These are phyloP conservation scores for Pistacia atlantica DNA, from an alignment of 345 rosid species.

Conservation along the genomic window DNA sequence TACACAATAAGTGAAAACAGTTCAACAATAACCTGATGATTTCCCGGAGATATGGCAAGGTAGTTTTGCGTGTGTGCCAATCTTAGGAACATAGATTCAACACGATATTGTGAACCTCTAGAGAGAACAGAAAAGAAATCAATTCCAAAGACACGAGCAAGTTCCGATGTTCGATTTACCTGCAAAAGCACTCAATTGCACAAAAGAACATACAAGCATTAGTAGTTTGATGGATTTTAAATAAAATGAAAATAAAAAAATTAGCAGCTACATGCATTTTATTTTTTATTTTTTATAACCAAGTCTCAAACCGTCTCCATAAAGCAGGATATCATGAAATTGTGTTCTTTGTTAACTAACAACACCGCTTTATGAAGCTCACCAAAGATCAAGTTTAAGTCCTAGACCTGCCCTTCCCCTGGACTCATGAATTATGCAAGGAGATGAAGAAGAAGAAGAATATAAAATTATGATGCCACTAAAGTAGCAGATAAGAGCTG, in stretches of 20 bases:
- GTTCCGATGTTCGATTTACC: conserved; percentile 97
- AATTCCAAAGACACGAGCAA: conserved; percentile 96
- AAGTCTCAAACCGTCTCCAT: conserved; percentile 2
- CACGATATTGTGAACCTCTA: conserved; percentile 97
- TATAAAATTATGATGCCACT: background rate
- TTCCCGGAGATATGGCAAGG: conserved; percentile 94
- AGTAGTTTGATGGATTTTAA: background rate
- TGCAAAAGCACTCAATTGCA: conserved; percentile 38
- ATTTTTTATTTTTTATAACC: background rate
- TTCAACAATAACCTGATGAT: conserved; percentile 61
- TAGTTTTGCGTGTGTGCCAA: conserved; percentile 95
- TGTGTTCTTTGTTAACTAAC: background rate
- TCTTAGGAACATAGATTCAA: conserved; percentile 95
- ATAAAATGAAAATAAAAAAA: too few species aligned
- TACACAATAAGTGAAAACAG: background rate
- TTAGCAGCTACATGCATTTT: background rate
- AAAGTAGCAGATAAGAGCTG: background rate
- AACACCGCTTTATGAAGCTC: background rate
- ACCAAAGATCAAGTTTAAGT: background rate
- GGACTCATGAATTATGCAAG: background rate
- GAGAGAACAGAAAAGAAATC: conserved; percentile 98
- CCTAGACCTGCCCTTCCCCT: too few species aligned
- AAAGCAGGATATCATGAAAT: background rate
- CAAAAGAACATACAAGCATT: background rate
- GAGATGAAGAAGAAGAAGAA: background rate